Evolutionary conservation across 2,329 filamentous ascomycete species (phyloP), one percentile per base, ranked within the genome.

Genomic region (Colletotrichum higginsianum): DNA sequence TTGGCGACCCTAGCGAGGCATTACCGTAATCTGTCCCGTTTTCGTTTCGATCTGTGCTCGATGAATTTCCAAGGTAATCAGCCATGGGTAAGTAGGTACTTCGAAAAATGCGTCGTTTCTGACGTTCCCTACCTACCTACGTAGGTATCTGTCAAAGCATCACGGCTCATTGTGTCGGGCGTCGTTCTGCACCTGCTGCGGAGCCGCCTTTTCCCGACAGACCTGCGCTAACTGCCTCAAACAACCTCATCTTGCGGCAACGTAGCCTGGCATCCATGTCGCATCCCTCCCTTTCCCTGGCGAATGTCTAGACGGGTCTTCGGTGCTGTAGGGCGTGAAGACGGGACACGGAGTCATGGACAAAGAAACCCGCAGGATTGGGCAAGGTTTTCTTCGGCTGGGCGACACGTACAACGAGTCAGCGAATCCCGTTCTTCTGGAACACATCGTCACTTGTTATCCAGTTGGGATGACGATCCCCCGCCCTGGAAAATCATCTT

Each of bases 181-280:
- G 52, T 49, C 30, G 40, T 26, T 66, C 55, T 23, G 15, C 35
- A 21, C n/a, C 26, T n/a, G 40, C 40, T n/a, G 49, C 67, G 61
- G 64, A 71, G 56, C 68, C 68, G 68, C 57, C 50, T 71, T 67
- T 57, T 71, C 68, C 68, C 64, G 50, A 58, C 35, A 16, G 16
- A 11, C n/a, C 50, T 67, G 50, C 44, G 15, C 26, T 26, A 40
- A 38, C 23, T 49, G 21, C 15, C 63, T 26, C 35, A 23, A 71
- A 62, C 38, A 40, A 60, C 65, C 46, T 61, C 47, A 49, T 21
- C 56, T 44, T 18, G 58, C 30, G 57, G 23, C 16, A 68, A 46
- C 50, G 63, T 67, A 56, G 67, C 63, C 23, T 35, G 47, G 30
- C 21, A 53, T 30, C 26, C 16, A 30, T 26, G 26, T 38, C 52